Conservation (phyloP, 257 asterid species). For the Nicotiana benthamiana region DNA sequence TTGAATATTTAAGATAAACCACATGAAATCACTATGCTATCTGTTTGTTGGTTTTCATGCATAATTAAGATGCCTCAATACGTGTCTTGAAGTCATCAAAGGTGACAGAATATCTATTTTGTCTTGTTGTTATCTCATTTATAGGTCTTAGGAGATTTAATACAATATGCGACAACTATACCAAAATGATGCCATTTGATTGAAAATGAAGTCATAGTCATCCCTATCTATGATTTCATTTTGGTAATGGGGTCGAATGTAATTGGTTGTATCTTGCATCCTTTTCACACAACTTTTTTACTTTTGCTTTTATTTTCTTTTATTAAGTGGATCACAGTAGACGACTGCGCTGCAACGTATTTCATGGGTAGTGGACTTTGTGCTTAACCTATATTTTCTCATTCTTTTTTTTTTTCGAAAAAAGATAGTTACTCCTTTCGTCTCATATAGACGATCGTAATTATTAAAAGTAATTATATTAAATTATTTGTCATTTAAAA, state of each 20-base stretch:
- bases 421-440: background rate
- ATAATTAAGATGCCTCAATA: background rate
- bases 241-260: background rate
- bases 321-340: background rate
- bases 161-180: background rate
- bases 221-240: background rate
- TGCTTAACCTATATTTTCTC: background rate
- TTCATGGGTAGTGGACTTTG: background rate
- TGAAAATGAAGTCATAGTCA: background rate
- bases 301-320: background rate
- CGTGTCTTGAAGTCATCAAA: background rate
- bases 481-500: too few species aligned
- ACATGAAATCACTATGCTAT: background rate
- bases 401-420: background rate
- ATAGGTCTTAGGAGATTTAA: background rate
- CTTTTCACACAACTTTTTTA: background rate
- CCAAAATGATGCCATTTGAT: background rate
- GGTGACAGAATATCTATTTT: background rate
- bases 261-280: background rate
- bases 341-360: background rate
- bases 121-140: background rate
- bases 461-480: too few species aligned
- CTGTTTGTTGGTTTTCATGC: conserved; percentile 7
- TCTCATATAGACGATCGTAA: too few species aligned
- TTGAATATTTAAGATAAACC: background rate